Base-by-base conservation (phyloP, 495 filamentous ascomycete genomes). In the Saxispiralis lemnorum region DNA sequence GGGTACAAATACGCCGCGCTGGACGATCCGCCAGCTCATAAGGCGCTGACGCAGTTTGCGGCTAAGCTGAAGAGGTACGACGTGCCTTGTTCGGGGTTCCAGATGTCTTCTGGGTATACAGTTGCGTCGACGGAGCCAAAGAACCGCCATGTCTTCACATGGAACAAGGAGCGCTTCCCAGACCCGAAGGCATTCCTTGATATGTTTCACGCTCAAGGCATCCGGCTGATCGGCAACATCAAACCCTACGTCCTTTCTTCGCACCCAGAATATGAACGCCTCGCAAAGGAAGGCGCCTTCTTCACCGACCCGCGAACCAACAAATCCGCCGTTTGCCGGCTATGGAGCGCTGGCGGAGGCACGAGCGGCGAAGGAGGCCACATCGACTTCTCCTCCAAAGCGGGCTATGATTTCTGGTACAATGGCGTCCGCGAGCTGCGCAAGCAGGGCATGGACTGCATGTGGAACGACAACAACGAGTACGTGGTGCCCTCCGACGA, bases 391-490 rank as follows among this genome's bases (percentile, higher is more conserved):
- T 77, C 75, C 1, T 78, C 74, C 1, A 57, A 63, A 39, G 65
- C 63, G 13, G 72, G 74, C n/a, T 78, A 73, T 56, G 59, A 72
- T 16, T 82, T 73, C 71, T 82, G 78, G 78, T 76, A 72, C 47
- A 61, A 76, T 14, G 75, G 76, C 6, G 68, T 76, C 10, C 65
- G 71, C 44, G 67, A 61, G 35, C 64, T 82, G 33, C 72, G 72
- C 41, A 61, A 69, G 20, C 59, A 64, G 15, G 76, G 76, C 14
- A 73, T 82, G 44, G 76, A 81, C 47, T 73, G 66, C 24, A 79
- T 80, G 59, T 82, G 78, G 78, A 82, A 79, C 48, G 78, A 82
- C 57, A 82, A 82, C 59, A 79, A 80, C 53, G 78, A 82, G 59
- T 81, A 78, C 55, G 77, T 72, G 6, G 65, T 76, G 2, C 73